These are phyloP conservation scores for Eleusine coracana DNA, from an alignment of 176 grass and related monocot genomes.

Conservation along the genomic window DNA sequence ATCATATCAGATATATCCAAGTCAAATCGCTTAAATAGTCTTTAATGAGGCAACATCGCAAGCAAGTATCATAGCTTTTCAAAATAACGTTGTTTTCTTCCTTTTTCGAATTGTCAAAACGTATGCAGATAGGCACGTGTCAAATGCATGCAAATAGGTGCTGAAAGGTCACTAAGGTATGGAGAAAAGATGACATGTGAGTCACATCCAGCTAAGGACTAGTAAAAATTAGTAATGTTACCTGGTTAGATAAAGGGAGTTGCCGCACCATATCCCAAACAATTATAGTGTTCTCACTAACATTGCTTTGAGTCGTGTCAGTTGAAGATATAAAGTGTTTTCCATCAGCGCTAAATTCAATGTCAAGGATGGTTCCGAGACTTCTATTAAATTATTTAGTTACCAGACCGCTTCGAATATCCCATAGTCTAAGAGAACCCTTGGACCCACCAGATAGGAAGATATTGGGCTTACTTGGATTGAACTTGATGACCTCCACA, in stretches of 20 bases:
- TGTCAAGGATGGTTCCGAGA: conserved; percentile 79
- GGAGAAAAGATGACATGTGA: conserved; percentile 15
- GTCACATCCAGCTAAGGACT: conserved; percentile 5
- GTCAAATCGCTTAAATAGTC: background rate
- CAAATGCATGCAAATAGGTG: conserved; percentile 17
- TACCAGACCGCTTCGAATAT: conserved; percentile 61
- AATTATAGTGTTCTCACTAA: conserved; percentile 89
- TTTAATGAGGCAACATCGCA: background rate
- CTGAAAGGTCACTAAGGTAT: background rate
- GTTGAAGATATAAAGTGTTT: conserved; percentile 86
- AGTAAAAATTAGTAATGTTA: conserved; percentile 28
- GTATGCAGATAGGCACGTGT: conserved; percentile 10
- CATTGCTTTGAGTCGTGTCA: conserved; percentile 82
- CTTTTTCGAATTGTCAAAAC: background rate
- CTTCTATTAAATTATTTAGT: conserved; percentile 68
- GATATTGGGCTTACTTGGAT: conserved; percentile 58
- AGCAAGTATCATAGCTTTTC: background rate
- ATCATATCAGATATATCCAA: background rate
- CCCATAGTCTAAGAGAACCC: conserved; percentile 82
- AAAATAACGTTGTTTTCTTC: background rate
- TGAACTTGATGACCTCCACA: conserved; percentile 81
- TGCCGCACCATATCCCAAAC: conserved; percentile 78
- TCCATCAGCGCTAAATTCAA: conserved; percentile 83
- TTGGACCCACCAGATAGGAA: conserved; percentile 86
- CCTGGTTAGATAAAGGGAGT: conserved; percentile 94